These are phyloP conservation scores for Dictyostelium firmibasis DNA, from an alignment of 78 protist species.

Conservation along the genomic window DNA sequence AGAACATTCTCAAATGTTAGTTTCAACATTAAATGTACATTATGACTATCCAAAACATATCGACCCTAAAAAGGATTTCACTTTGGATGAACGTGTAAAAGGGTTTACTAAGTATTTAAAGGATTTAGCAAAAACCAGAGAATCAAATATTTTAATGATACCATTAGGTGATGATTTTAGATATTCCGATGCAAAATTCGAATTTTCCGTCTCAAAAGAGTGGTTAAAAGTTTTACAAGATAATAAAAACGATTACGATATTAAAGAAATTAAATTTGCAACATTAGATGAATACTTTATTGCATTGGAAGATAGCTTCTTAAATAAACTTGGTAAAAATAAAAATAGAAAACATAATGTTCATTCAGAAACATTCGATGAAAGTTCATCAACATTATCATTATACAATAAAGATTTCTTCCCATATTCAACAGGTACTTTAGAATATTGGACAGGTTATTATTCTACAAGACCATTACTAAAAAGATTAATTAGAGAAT, in stretches of 20 bases:
- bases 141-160: conserved; percentile 47
- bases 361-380: not conserved
- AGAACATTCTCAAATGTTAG: conserved; percentile 38
- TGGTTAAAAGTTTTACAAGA: conserved; percentile 31
- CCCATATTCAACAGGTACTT: conserved; percentile 64
- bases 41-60: conserved; percentile 13
- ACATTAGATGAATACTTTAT: conserved; percentile 73
- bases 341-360: not conserved
- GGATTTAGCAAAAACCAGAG: not conserved
- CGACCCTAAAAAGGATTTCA: not conserved
- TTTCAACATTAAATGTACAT: conserved; percentile 67
- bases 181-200: not conserved
- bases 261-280: conserved; percentile 26
- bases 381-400: not conserved
- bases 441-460: conserved; percentile 84
- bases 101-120: not conserved
- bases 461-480: conserved; percentile 61
- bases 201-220: conserved; percentile 49
- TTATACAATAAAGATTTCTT: conserved; percentile 78
- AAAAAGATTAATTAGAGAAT: conserved; percentile 47
- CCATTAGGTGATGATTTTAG: conserved; percentile 86
- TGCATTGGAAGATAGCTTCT: not conserved
- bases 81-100: not conserved
- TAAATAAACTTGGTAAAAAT: not conserved
- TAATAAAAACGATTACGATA: not conserved